Percentiles rank a stretch among this genome's conserved stretches.
phyloP scores from a whole-genome alignment of 2,329 filamentous ascomycete genomes.

The Pseudogymnoascus sp. region DNA sequence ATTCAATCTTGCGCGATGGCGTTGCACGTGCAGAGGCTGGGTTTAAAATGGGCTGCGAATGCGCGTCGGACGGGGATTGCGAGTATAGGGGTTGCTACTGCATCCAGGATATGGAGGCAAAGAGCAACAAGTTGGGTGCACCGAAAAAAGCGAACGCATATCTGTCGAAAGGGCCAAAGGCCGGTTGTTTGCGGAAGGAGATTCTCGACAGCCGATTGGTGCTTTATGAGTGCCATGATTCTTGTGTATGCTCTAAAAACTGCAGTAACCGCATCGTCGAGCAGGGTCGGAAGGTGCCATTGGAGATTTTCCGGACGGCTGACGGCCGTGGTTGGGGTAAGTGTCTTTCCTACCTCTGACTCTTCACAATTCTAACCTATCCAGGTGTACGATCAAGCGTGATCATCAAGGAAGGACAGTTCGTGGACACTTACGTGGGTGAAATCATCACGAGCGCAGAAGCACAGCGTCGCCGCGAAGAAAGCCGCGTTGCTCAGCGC shows the following conservation, averaged over 20 bases:
- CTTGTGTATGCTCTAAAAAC: conserved; percentile 54
- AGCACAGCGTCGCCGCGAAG: conserved; percentile 55
- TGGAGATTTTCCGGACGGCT: conserved; percentile 70
- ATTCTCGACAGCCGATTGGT: conserved; percentile 49
- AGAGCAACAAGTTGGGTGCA: conserved; percentile 35
- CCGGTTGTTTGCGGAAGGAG: conserved; percentile 45
- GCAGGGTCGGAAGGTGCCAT: conserved; percentile 58
- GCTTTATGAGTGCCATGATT: conserved; percentile 74
- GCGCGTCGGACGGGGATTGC: conserved; percentile 52
- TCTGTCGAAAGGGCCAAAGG: conserved; percentile 44
- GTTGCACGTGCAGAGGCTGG: conserved; percentile 53
- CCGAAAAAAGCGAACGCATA: conserved; percentile 42
- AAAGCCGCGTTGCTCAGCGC: conserved; percentile 46
- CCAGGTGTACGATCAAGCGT: conserved; percentile 57
- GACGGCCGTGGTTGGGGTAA: conserved; percentile 67
- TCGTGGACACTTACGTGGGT: conserved; percentile 72
- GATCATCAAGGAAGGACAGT: conserved; percentile 63
- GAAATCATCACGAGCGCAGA: conserved; percentile 59
- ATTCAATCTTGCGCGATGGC: conserved; percentile 50
- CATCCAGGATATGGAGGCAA: conserved; percentile 44
- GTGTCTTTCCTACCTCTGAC: conserved; percentile 18
- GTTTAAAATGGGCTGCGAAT: conserved; percentile 64
- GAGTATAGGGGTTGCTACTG: conserved; percentile 63
- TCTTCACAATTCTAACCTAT: conserved; percentile 10
- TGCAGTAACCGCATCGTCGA: conserved; percentile 75